These are phyloP conservation scores for Botrytis aclada DNA, from an alignment of 2,329 filamentous ascomycete species.

Conservation along the genomic window DNA sequence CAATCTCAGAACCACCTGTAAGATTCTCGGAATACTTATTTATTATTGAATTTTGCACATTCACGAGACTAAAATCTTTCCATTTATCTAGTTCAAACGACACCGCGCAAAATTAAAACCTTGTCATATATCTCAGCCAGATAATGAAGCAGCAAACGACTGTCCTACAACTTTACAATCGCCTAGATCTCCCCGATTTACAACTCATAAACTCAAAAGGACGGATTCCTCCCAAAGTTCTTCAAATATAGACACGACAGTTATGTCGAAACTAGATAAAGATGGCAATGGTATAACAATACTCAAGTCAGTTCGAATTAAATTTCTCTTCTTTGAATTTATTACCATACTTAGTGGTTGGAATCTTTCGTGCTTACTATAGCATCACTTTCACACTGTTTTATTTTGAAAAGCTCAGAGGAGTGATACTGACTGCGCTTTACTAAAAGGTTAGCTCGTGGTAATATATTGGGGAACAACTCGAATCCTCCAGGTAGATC, in stretches of 20 bases:
- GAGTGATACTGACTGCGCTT: background rate
- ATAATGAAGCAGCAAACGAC: slow-evolving; percentile 34
- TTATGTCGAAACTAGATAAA: slow-evolving; percentile 15
- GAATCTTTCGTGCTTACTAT: background rate
- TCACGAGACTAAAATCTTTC: slow-evolving; percentile 1
- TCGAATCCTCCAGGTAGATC: slow-evolving; percentile 45
- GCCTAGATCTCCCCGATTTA: slow-evolving; percentile 51
- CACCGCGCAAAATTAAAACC: slow-evolving; percentile 31
- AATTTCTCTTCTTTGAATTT: background rate
- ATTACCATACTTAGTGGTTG: background rate
- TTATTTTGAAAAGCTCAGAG: background rate
- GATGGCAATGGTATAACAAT: slow-evolving; percentile 46
- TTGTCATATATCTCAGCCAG: slow-evolving; percentile 40
- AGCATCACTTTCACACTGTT: background rate
- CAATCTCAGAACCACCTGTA: slow-evolving; percentile 30
- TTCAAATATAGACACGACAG: slow-evolving; percentile 23
- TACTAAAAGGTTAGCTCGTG: slow-evolving; percentile 5
- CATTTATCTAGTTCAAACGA: slow-evolving; percentile 29
- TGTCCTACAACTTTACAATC: slow-evolving; percentile 8
- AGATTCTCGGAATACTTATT: background rate
- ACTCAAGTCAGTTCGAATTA: slow-evolving; percentile 50
- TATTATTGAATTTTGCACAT: background rate
- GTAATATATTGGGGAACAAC: slow-evolving; percentile 43
- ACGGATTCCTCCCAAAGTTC: slow-evolving; percentile 44
- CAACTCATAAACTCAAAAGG: slow-evolving; percentile 45